Evolutionary conservation across 257 asterid species (phyloP).

Genomic region (Ehretia macrophylla): DNA sequence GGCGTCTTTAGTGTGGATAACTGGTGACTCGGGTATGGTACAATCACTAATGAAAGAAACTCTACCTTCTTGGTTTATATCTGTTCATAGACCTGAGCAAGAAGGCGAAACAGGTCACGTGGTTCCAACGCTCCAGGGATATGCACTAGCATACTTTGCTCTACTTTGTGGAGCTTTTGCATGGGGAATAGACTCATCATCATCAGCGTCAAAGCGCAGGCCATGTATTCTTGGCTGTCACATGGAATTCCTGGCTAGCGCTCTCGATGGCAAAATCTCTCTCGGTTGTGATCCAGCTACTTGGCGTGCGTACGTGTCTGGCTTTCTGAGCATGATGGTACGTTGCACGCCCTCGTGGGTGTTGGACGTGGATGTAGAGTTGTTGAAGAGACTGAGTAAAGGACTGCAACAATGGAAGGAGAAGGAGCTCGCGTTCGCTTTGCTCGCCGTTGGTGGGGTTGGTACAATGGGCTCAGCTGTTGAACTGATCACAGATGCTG

Average conservation of each 20-base stretch:
- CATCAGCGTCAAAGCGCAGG: conserved; percentile 62
- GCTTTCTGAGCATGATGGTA: conserved; percentile 73
- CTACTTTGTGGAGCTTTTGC: conserved; percentile 65
- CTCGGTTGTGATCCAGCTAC: conserved; percentile 82
- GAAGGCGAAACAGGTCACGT: conserved; percentile 31
- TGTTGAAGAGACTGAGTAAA: conserved; percentile 59
- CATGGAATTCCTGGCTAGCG: conserved; percentile 76
- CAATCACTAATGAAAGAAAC: conserved; percentile 80
- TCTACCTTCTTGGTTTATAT: conserved; percentile 92
- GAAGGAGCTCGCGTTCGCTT: conserved; percentile 77
- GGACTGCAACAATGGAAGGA: conserved; percentile 74
- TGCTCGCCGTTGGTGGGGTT: conserved; percentile 72
- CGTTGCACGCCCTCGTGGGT: conserved; percentile 74
- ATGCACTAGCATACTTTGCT: conserved; percentile 75
- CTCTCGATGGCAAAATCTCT: conserved; percentile 64
- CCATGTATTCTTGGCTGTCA: conserved; percentile 63
- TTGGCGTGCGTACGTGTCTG: conserved; percentile 83
- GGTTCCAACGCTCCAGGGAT: conserved; percentile 65
- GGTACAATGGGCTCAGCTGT: conserved; percentile 87
- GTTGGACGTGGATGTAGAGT: conserved; percentile 45
- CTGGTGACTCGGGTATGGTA: conserved; percentile 79
- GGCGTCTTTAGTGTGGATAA: conserved; percentile 69
- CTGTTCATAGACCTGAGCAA: conserved; percentile 43
- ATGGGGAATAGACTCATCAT: conserved; percentile 70
- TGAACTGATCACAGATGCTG: conserved; percentile 50